Percentiles rank a stretch among this genome's conserved stretches.
Conservation (phyloP, 106 monocot species). For the Phalaenopsis equestris region DNA sequence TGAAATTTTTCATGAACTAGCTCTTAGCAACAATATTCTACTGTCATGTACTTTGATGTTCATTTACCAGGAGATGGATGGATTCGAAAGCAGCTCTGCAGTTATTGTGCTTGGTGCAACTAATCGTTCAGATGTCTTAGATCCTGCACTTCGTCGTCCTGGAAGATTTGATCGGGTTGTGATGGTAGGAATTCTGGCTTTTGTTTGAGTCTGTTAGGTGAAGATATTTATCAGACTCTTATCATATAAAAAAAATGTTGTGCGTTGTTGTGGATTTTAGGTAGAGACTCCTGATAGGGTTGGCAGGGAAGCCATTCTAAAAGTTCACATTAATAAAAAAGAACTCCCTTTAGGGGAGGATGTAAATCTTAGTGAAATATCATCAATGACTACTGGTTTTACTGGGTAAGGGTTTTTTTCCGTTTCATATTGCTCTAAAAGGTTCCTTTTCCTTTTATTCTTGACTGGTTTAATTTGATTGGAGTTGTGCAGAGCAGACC, state of each 20-base stretch:
- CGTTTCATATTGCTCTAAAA: not conserved
- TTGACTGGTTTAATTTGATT: constrained; percentile 20
- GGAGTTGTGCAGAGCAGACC: constrained; percentile 80
- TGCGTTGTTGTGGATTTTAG: constrained; percentile 22
- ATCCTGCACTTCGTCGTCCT: constrained; percentile 97
- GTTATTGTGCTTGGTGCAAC: constrained; percentile 99
- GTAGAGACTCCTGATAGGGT: constrained; percentile 92
- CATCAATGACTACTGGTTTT: constrained; percentile 96
- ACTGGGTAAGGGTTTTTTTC: constrained; percentile 57
- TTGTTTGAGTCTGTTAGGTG: not conserved
- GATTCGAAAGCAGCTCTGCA: constrained; percentile 92
- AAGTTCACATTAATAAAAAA: constrained; percentile 78
- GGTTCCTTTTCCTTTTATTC: constrained; percentile 6
- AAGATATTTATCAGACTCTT: not conserved
- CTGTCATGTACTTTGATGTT: not conserved
- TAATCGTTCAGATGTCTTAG: constrained; percentile 91
- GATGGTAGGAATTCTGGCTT: constrained; percentile 45
- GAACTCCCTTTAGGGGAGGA: constrained; percentile 81
- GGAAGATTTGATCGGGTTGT: constrained; percentile 99
- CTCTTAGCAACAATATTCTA: not conserved
- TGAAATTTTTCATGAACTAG: not conserved
- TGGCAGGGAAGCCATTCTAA: constrained; percentile 91
- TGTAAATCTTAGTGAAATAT: constrained; percentile 80
- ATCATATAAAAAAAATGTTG: not conserved
- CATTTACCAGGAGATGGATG: constrained; percentile 89